Conservation (phyloP, 2,329 filamentous ascomycete genomes). For the Ceratocystis diversiconidia region DNA sequence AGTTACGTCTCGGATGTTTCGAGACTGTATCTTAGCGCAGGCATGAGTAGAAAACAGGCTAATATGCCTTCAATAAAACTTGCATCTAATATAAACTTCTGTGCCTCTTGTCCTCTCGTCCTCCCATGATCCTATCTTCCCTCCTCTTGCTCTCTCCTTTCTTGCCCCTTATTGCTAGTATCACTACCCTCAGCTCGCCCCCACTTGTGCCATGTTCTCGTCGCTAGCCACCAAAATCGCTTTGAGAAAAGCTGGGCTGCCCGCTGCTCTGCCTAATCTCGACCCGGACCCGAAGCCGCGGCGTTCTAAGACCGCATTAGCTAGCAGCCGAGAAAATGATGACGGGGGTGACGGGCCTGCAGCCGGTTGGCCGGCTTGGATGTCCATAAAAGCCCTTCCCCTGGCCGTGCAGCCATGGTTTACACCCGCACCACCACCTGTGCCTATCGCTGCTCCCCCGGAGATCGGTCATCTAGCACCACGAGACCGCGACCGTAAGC, state of each 20-base stretch:
- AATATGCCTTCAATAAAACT: neutral
- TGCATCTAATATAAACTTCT: neutral
- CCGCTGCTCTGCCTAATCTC: slow-evolving; percentile 36
- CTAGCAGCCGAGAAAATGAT: slow-evolving; percentile 21
- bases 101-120: neutral
- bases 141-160: neutral
- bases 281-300: slow-evolving; percentile 20
- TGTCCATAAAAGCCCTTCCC: slow-evolving; percentile 36
- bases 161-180: neutral
- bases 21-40: neutral
- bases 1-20: neutral
- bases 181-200: neutral
- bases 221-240: slow-evolving; percentile 44
- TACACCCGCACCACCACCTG: slow-evolving; percentile 36
- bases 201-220: slow-evolving; percentile 34
- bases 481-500: slow-evolving; percentile 31
- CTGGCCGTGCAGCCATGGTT: slow-evolving; percentile 41
- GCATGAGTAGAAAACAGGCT: neutral
- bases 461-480: slow-evolving; percentile 36
- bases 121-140: neutral
- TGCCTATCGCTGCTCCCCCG: slow-evolving; percentile 32
- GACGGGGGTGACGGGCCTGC: neutral
- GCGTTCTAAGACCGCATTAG: slow-evolving; percentile 18
- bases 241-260: slow-evolving; percentile 41
- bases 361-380: slow-evolving; percentile 32